Base-by-base conservation (phyloP, 1,284 basidiomycete genomes). In the Laetiporus sulphureus region DNA sequence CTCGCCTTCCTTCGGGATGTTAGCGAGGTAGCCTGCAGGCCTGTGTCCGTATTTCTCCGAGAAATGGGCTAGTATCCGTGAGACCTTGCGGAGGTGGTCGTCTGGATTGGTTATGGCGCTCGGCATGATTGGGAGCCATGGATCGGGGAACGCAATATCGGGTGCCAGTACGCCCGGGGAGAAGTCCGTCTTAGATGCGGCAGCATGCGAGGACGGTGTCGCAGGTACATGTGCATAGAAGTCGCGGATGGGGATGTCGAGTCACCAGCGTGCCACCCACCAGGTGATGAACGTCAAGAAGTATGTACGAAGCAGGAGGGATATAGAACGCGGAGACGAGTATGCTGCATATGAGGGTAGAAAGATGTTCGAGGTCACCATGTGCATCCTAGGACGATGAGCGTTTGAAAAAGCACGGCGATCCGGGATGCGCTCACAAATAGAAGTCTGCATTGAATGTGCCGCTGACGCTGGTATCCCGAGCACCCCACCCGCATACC, bases 61-160 rank as follows among this genome's bases (percentile, higher is more conserved):
- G 48, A 69, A 79, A 56, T 77, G 72, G 4, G 70, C 67, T 18
- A 84, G 58, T 4, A 79, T 63, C 12, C 82, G 68, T 51, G 77
- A 71, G 6, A 70, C 50, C 59, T 84, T 83, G 45, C 71, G 66
- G 3, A 83, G 53, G 53, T 85, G 83, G 44, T 82, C 77, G 50
- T 83, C 76, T 2, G 74, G 72, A 48, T 77, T 72, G 12, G 68
- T 54, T 34, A 78, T 49, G 24, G 69, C 61, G 23, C 63, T 61
- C 46, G 74, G 67, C 29, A 79, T 47, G 36, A 83, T 60, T 12
- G 73, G 65, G 16, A 73, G 61, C 79, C 78, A 83, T 3, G 70
- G 57, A 47, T 78, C 73, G 10, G 71, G 69, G 2, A 59, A 47
- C 16, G 62, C 58, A 6, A 57, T 50, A 1, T 56, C 50, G 0